phyloP scores from a whole-genome alignment of 768 basidiomycete genomes.

The Russula lepida region DNA sequence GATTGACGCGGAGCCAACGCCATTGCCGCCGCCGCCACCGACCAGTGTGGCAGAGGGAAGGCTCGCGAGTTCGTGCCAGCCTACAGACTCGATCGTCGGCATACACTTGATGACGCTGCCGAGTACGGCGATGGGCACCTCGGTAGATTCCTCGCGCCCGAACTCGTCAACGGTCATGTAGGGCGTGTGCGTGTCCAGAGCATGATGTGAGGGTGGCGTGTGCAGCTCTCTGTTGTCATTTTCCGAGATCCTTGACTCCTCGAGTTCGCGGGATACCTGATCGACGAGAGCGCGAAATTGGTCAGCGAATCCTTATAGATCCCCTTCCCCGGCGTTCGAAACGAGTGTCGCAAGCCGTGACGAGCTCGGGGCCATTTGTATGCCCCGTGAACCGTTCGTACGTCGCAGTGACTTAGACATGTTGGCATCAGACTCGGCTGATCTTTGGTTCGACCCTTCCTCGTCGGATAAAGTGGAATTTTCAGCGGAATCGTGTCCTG shows the following conservation, averaged over 20 bases:
- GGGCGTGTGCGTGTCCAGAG: slow-evolving; percentile 22
- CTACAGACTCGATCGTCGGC: slow-evolving; percentile 75
- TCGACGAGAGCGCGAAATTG: slow-evolving; percentile 44
- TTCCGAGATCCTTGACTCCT: slow-evolving; percentile 36
- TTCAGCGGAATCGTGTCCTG: neutral
- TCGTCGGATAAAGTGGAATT: slow-evolving; percentile 14
- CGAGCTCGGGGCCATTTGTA: neutral
- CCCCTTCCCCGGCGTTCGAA: slow-evolving; percentile 25
- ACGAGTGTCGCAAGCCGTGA: neutral
- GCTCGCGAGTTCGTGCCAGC: slow-evolving; percentile 47
- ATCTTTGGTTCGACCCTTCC: slow-evolving; percentile 3
- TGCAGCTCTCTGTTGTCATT: slow-evolving; percentile 17
- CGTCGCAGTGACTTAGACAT: slow-evolving; percentile 1
- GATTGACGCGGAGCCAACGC: neutral
- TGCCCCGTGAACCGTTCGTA: neutral
- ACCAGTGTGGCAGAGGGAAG: slow-evolving; percentile 17
- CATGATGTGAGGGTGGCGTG: slow-evolving; percentile 14
- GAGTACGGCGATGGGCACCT: slow-evolving; percentile 50
- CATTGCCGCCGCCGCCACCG: neutral
- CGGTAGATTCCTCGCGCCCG: slow-evolving; percentile 30
- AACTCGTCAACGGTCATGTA: slow-evolving; percentile 38
- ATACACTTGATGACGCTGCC: slow-evolving; percentile 61
- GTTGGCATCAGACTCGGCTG: slow-evolving; percentile 3
- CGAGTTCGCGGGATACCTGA: slow-evolving; percentile 46
- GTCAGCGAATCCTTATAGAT: slow-evolving; percentile 38